A percentile compares a stretch with the other conserved stretches of the same genome.
These are phyloP conservation scores for Pulveroboletus sp. DNA, from an alignment of 768 basidiomycete species.

Conservation along the genomic window DNA sequence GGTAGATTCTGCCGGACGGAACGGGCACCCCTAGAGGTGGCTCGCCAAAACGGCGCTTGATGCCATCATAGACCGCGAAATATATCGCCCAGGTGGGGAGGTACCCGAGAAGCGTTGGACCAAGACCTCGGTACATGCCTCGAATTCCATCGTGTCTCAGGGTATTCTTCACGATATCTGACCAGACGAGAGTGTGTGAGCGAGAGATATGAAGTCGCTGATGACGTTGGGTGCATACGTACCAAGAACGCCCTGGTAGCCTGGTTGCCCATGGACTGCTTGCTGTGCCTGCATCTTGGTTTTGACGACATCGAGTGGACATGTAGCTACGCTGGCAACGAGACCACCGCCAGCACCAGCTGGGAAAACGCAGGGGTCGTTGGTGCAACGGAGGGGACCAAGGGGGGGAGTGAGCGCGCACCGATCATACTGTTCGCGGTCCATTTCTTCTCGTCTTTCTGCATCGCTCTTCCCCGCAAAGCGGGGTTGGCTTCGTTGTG, in stretches of 20 bases:
- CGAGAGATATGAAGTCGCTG: slow-evolving; percentile 14
- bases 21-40: slow-evolving; percentile 42
- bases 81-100: slow-evolving; percentile 99
- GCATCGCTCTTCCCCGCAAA: slow-evolving; percentile 66
- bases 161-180: slow-evolving; percentile 56
- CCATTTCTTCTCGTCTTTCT: slow-evolving; percentile 54
- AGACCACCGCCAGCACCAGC: slow-evolving; percentile 96
- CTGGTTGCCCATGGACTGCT: slow-evolving; percentile 57
- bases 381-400: neutral
- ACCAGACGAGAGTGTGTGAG: neutral
- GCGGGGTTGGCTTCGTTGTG: slow-evolving; percentile 35
- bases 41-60: slow-evolving; percentile 80
- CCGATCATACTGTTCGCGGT: slow-evolving; percentile 80
- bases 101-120: slow-evolving; percentile 94
- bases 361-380: slow-evolving; percentile 24
- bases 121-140: slow-evolving; percentile 94
- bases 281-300: slow-evolving; percentile 96
- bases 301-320: slow-evolving; percentile 97
- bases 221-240: slow-evolving; percentile 23
- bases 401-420: slow-evolving; percentile 35
- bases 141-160: slow-evolving; percentile 66
- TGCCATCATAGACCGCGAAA: slow-evolving; percentile 94
- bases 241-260: slow-evolving; percentile 78
- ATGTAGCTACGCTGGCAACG: slow-evolving; percentile 88
- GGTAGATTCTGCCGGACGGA: slow-evolving; percentile 54